A percentile compares a stretch with the other conserved stretches of the same genome.
These are phyloP conservation scores for Russula abietina DNA, from an alignment of 768 basidiomycete species.

Conservation along the genomic window DNA sequence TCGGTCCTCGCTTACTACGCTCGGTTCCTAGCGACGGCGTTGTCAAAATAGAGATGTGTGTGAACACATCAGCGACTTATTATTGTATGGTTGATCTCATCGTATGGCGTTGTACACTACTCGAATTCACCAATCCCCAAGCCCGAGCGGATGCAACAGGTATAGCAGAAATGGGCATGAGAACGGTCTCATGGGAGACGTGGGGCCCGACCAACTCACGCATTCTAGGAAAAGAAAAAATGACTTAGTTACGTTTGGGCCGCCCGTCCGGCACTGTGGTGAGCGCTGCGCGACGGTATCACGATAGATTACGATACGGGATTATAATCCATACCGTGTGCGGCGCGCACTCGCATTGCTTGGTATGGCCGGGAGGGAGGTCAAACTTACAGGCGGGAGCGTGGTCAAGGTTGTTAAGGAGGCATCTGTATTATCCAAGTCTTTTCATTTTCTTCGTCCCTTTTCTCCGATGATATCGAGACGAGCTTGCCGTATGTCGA, in stretches of 20 bases:
- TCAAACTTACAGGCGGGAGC: not conserved
- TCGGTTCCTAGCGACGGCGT: slow-evolving; percentile 7
- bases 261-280: slow-evolving; percentile 4
- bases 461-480: slow-evolving; percentile 1
- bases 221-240: slow-evolving; percentile 1
- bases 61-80: not conserved
- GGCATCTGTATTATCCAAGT: not conserved
- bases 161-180: too few relatives aligned
- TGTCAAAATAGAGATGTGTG: slow-evolving; percentile 9
- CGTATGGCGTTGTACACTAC: too few relatives aligned
- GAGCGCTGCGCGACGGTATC: slow-evolving; percentile 9
- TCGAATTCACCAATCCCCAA: too few relatives aligned
- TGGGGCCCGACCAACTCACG: slow-evolving; percentile 8
- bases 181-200: not conserved
- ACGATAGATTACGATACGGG: slow-evolving; percentile 13
- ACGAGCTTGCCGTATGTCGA: too few relatives aligned
- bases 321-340: too few relatives aligned
- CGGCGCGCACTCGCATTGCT: too few relatives aligned
- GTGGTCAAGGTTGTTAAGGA: not conserved
- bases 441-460: too few relatives aligned
- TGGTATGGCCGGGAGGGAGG: not conserved
- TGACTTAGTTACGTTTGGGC: slow-evolving; percentile 5
- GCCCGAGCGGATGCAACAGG: too few relatives aligned
- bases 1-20: not conserved
- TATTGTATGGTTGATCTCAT: not conserved